Conservation (phyloP, 805 yeast genomes). For the Groenewaldozyma tartarivorans region DNA sequence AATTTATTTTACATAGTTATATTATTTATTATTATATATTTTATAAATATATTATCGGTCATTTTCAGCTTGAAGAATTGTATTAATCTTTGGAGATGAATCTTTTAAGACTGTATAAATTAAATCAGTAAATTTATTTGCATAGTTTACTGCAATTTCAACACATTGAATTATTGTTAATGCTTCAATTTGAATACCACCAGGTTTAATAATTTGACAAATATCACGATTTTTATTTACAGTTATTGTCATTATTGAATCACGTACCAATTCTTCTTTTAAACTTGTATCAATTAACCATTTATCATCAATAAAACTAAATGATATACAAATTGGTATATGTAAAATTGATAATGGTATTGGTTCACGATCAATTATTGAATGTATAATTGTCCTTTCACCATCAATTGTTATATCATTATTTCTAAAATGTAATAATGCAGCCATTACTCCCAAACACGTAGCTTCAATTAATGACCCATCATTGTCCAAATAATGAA, state of each 20-base stretch:
- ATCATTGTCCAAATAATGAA: slow-evolving; percentile 81
- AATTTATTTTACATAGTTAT: no score
- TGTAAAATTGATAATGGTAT: slow-evolving; percentile 79
- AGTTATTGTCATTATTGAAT: slow-evolving; percentile 76
- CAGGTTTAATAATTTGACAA: slow-evolving; percentile 83
- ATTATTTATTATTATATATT: no score
- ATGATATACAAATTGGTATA: slow-evolving; percentile 82
- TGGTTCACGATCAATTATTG: slow-evolving; percentile 72
- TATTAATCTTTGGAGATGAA: slow-evolving; percentile 34
- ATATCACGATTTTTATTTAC: slow-evolving; percentile 83
- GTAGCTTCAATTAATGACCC: slow-evolving; percentile 90
- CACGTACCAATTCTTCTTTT: slow-evolving; percentile 66
- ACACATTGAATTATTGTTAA: slow-evolving; percentile 57
- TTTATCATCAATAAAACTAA: slow-evolving; percentile 41
- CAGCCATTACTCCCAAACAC: slow-evolving; percentile 84
- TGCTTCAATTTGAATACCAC: slow-evolving; percentile 80
- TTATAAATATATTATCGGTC: no score
- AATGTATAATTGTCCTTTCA: slow-evolving; percentile 47
- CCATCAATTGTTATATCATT: slow-evolving; percentile 68
- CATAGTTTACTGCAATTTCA: slow-evolving; percentile 53
- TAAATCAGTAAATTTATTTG: slow-evolving; percentile 52
- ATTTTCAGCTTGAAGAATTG: slow-evolving; percentile 23
- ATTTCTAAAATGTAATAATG: slow-evolving; percentile 68
- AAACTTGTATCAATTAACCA: slow-evolving; percentile 64
- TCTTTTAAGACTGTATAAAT: slow-evolving; percentile 44